phyloP scores from a whole-genome alignment of 768 basidiomycete genomes.

The Naematelia aurantialba region DNA sequence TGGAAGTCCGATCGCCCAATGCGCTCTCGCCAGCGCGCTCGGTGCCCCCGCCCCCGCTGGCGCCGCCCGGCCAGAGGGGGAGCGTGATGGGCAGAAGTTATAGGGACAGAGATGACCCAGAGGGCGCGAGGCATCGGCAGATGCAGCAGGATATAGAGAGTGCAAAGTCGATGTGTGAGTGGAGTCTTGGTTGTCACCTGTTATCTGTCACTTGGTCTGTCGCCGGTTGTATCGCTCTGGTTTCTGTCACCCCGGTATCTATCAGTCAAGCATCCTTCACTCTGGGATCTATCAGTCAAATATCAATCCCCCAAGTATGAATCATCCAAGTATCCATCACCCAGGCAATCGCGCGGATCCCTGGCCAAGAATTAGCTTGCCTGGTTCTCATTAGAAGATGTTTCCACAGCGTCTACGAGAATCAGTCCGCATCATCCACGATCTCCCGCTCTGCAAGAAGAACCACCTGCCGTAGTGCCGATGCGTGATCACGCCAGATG shows the following conservation, averaged over 20 bases:
- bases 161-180: slow-evolving; percentile 61
- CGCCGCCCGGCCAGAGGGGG: background rate
- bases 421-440: too few species aligned
- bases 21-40: slow-evolving; percentile 24
- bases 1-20: slow-evolving; percentile 19
- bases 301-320: background rate
- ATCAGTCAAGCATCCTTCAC: too few species aligned
- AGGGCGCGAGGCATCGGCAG: slow-evolving; percentile 77
- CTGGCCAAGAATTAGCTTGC: too few species aligned
- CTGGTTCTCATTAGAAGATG: too few species aligned
- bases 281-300: too few species aligned
- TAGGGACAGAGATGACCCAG: slow-evolving; percentile 56
- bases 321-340: background rate
- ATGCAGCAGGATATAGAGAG: slow-evolving; percentile 84
- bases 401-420: too few species aligned
- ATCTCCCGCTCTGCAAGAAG: too few species aligned
- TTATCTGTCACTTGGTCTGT: background rate
- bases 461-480: too few species aligned
- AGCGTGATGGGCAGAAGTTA: slow-evolving; percentile 22
- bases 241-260: background rate
- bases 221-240: background rate
- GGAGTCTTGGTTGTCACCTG: background rate
- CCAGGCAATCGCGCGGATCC: too few species aligned
- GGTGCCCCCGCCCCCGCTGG: slow-evolving; percentile 4
- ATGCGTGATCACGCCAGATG: too few species aligned